Base-by-base conservation (phyloP, 192 early-diverging fungal genomes). In the Chytriomyces hyalinus region DNA sequence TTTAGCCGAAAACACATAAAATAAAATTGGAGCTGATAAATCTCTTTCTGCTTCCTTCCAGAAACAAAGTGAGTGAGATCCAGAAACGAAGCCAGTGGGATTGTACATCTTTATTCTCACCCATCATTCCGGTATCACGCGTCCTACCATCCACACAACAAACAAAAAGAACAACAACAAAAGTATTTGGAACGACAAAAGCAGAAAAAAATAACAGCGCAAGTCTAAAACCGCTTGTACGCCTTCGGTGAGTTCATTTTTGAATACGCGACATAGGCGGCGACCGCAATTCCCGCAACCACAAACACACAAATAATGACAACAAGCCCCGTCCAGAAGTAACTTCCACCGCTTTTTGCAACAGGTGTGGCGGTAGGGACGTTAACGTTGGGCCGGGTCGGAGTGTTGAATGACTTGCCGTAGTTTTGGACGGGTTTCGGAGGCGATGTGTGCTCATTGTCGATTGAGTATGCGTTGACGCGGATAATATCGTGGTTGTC, bases 201-300 rank as follows among this genome's bases (percentile, higher is more conserved):
- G 10, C 63, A 59, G 8, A 15, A 47, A 67, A 22, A 49, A 15
- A 65, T 9, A 49, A 4, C 59, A 45, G 13, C 9, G 17, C 24
- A 67, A n/a, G 17, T 59, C 83, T 74, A 88, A 74, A 88, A 88
- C 44, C 84, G 80, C 79, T 88, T 88, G 79, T 82, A 84, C 6
- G 81, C 82, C 46, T 83, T 76, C 67, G 77, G 73, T 64, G 22
- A 47, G 36, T 86, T 75, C 65, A 72, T 78, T 57, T 71, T 79
- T 59, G 73, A 66, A n/a, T 79, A 77, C 47, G 66, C 70, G 20
- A 80, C 65, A 74, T 70, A 84, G 13, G 61, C 81, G 8, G 73
- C 81, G 47, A 73, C 70, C 4, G 73, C 82, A 43, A 86, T 74
- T 10, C 65, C 73, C 17, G 75, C 53, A 4, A 84, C 78, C 24